Conservation (phyloP, 2,329 filamentous ascomycete species). For the Trichoderma sp. region DNA sequence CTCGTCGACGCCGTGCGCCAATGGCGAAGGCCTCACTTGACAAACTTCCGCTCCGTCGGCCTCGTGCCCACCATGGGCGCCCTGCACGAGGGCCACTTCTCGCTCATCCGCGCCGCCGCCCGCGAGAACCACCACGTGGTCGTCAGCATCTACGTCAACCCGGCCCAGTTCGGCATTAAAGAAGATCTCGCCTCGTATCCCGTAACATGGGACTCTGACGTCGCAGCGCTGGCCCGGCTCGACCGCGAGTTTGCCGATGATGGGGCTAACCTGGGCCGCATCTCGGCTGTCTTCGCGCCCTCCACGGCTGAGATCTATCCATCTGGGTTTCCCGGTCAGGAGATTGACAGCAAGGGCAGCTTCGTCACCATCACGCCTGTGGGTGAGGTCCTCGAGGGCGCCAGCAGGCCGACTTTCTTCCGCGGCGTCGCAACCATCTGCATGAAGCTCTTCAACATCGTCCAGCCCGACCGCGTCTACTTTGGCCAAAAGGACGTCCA, state of each 20-base stretch:
- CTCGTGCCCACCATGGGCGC: constrained; percentile 98
- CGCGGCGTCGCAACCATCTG: constrained; percentile 93
- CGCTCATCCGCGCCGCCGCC: constrained; percentile 80
- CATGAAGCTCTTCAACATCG: constrained; percentile 66
- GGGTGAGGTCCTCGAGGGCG: constrained; percentile 77
- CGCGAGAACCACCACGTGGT: constrained; percentile 82
- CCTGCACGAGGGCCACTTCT: constrained; percentile 86
- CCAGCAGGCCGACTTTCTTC: constrained; percentile 89
- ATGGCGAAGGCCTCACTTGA: constrained; percentile 64
- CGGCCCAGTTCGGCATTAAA: constrained; percentile 86
- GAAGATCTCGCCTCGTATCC: constrained; percentile 91
- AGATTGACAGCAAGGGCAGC: constrained; percentile 73
- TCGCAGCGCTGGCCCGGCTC: constrained; percentile 62
- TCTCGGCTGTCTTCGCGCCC: constrained; percentile 84
- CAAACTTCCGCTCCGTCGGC: constrained; percentile 70
- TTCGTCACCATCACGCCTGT: constrained; percentile 92
- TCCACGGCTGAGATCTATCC: constrained; percentile 86
- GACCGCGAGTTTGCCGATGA: constrained; percentile 70
- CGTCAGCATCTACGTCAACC: constrained; percentile 93
- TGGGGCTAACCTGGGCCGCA: constrained; percentile 60
- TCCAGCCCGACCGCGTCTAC: constrained; percentile 68
- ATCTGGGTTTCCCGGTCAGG: constrained; percentile 68
- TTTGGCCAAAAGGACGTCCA: constrained; percentile 98
- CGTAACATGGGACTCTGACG: constrained; percentile 80
- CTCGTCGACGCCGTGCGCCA: constrained; percentile 68